These are phyloP conservation scores for Sporothrix humicola DNA, from an alignment of 2,329 filamentous ascomycete species.

Conservation along the genomic window DNA sequence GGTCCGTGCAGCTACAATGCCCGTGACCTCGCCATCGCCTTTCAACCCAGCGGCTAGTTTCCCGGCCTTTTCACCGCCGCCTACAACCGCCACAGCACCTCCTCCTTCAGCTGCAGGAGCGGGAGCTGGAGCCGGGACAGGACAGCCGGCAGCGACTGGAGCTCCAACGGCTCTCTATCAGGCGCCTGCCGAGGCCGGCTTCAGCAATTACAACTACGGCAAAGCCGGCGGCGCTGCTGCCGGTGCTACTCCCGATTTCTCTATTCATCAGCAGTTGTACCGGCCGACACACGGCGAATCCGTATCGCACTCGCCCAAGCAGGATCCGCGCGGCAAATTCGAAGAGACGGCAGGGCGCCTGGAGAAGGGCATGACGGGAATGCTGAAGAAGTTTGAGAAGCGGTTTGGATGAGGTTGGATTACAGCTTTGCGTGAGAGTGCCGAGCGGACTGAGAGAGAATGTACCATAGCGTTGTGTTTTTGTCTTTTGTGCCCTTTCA, in stretches of 20 bases:
- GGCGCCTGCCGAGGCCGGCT: constrained; percentile 51
- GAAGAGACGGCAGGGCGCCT: constrained; percentile 70
- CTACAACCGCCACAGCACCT: constrained; percentile 50
- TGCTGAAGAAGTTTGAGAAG: constrained; percentile 81
- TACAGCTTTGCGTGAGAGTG: not conserved
- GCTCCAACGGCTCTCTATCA: not conserved
- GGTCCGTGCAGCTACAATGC: constrained; percentile 58
- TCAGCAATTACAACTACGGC: constrained; percentile 58
- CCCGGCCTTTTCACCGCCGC: constrained; percentile 51
- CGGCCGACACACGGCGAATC: constrained; percentile 68
- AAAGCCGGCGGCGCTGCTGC: constrained; percentile 41
- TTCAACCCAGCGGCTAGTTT: constrained; percentile 31
- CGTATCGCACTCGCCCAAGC: constrained; percentile 51
- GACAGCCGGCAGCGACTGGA: constrained; percentile 39
- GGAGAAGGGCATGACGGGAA: constrained; percentile 72
- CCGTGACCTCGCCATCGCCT: constrained; percentile 45
- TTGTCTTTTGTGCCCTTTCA: not conserved
- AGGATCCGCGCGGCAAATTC: constrained; percentile 58
- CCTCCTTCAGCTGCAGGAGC: constrained; percentile 44
- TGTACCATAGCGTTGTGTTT: not conserved
- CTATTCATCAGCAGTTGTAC: constrained; percentile 72
- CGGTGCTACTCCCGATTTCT: constrained; percentile 53
- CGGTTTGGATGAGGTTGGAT: constrained; percentile 58
- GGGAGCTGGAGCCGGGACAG: constrained; percentile 33
- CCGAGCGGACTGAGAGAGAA: too few species aligned